These are phyloP conservation scores for Epithemia pelagica DNA, from an alignment of 108 stramenopile species.

Conservation along the genomic window DNA sequence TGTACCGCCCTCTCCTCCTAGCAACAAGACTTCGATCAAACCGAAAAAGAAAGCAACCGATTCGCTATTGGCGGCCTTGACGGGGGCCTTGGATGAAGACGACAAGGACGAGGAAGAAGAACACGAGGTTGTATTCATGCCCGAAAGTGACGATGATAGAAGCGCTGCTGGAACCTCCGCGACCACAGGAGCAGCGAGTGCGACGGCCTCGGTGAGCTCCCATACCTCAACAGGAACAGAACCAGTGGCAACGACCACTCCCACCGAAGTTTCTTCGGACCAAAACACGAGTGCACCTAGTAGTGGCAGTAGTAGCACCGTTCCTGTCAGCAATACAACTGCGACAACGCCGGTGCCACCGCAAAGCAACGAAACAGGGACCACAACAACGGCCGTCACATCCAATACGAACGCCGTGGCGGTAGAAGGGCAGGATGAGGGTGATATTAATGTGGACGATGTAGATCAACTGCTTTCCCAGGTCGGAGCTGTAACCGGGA, in stretches of 20 bases:
- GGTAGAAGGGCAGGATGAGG: slow-evolving; percentile 33
- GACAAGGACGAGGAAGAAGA: slow-evolving; percentile 45
- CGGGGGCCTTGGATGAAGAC: slow-evolving; percentile 57
- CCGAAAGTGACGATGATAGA: slow-evolving; percentile 2
- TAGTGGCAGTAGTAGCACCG: neutral
- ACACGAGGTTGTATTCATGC: slow-evolving; percentile 31
- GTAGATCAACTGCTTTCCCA: slow-evolving; percentile 38
- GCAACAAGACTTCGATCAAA: neutral
- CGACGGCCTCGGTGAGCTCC: neutral
- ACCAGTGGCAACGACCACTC: no score
- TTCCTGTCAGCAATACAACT: neutral
- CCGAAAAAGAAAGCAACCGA: slow-evolving; percentile 20
- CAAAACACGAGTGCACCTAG: no score
- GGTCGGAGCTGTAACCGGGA: slow-evolving; percentile 10
- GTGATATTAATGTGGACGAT: slow-evolving; percentile 50
- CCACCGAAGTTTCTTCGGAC: no score
- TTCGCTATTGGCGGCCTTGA: slow-evolving; percentile 47
- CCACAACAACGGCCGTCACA: neutral
- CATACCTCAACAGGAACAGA: no score
- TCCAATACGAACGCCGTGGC: slow-evolving; percentile 13
- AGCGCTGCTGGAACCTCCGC: neutral
- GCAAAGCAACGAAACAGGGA: neutral
- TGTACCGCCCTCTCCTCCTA: slow-evolving; percentile 11
- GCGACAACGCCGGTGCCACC: neutral
- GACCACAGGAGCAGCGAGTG: neutral